Percentiles rank a stretch among this genome's conserved stretches.
phyloP scores from a whole-genome alignment of 208 protist genomes.

The Novymonas esmeraldas region DNA sequence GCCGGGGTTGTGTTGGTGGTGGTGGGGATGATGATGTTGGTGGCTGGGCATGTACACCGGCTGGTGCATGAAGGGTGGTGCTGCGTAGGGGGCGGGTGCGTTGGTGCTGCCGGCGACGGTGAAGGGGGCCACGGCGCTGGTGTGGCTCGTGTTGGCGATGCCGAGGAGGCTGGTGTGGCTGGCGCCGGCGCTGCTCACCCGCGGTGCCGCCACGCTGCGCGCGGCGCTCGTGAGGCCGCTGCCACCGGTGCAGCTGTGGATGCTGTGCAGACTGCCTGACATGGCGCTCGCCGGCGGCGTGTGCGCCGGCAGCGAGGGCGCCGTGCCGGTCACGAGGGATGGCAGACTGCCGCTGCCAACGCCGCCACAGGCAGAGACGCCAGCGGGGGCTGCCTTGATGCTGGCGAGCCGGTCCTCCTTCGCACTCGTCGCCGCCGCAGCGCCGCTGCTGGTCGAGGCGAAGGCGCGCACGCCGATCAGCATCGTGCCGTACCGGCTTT shows the following conservation, averaged over 20 bases:
- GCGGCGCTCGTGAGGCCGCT: not conserved
- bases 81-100: not conserved
- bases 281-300: not conserved
- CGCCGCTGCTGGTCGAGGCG: not conserved
- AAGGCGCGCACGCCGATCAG: conserved; percentile 70
- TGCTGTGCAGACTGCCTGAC: conserved; percentile 8
- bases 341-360: not conserved
- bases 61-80: conserved; percentile 1
- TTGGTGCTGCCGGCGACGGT: not conserved
- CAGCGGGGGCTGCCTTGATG: not conserved
- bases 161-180: not conserved
- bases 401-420: not conserved
- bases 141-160: not conserved
- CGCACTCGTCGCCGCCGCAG: not conserved
- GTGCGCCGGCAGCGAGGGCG: not conserved
- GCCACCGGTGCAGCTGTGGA: conserved; percentile 1
- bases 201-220: not conserved
- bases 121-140: not conserved
- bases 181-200: not conserved
- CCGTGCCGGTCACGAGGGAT: not conserved
- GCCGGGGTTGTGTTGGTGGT: not conserved
- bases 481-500: conserved; percentile 65
- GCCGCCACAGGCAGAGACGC: not conserved
- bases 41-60: not conserved
- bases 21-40: too few species aligned